phyloP scores from a whole-genome alignment of 805 yeast species.

The Millerago galiae region DNA sequence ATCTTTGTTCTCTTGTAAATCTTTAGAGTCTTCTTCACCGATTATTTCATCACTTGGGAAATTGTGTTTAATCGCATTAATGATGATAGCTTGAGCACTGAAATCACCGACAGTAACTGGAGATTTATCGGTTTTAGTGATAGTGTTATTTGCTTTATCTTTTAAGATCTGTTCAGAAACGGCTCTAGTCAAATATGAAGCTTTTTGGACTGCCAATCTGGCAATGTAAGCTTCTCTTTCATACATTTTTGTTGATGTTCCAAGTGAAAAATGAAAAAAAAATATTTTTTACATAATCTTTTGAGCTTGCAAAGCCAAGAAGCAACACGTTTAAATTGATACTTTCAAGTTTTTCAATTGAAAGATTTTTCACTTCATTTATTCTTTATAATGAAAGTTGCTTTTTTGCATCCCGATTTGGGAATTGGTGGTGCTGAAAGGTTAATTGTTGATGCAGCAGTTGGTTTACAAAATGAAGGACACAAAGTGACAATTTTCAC shows the following conservation, averaged over 20 bases:
- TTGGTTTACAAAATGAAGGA: slow-evolving; percentile 66
- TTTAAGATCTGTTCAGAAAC: slow-evolving; percentile 51
- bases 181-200: slow-evolving; percentile 65
- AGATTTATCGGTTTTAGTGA: slow-evolving; percentile 80
- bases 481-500: slow-evolving; percentile 69
- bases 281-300: too few relatives aligned
- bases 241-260: slow-evolving; percentile 29
- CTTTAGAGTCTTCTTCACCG: slow-evolving; percentile 87
- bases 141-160: slow-evolving; percentile 42
- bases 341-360: not conserved
- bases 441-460: slow-evolving; percentile 91
- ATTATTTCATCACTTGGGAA: slow-evolving; percentile 85
- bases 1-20: slow-evolving; percentile 45
- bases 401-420: slow-evolving; percentile 90
- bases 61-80: slow-evolving; percentile 68
- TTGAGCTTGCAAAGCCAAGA: too few relatives aligned
- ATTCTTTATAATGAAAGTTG: slow-evolving; percentile 41
- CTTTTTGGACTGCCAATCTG: slow-evolving; percentile 83
- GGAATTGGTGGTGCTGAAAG: slow-evolving; percentile 99
- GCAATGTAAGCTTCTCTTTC: slow-evolving; percentile 73
- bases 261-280: too few relatives aligned
- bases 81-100: slow-evolving; percentile 91
- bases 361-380: not conserved
- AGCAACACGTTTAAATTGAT: not conserved
- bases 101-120: slow-evolving; percentile 97